Conservation (phyloP, 192 early-diverging fungal genomes). For the Thamnidium elegans region DNA sequence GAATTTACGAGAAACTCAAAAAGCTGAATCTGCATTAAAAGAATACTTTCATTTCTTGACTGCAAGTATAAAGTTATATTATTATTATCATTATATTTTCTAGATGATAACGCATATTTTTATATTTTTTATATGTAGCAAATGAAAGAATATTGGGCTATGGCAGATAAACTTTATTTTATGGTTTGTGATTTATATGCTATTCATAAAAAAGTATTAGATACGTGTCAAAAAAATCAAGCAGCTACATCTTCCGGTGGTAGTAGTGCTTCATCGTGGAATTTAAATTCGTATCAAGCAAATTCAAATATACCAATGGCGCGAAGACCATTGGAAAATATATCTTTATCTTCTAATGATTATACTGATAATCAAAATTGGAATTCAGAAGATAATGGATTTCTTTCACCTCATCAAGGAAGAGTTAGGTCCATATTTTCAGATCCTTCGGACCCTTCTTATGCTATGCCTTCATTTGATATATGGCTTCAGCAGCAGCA, state of each 20-base stretch:
- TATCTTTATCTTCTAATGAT: constrained; percentile 1
- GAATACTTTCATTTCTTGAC: constrained; percentile 32
- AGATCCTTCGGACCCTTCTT: not conserved
- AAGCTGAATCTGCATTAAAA: constrained; percentile 38
- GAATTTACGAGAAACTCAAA: constrained; percentile 33
- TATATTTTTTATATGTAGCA: constrained; percentile 18
- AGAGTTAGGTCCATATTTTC: not conserved
- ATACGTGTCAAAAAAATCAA: not conserved
- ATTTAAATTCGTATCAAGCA: not conserved
- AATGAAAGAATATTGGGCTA: constrained; percentile 48
- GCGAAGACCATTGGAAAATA: not conserved
- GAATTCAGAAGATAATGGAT: not conserved
- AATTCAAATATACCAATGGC: not conserved
- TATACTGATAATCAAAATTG: not conserved
- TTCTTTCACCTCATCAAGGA: not conserved
- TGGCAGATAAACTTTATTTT: constrained; percentile 49
- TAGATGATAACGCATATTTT: not conserved
- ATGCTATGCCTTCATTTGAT: not conserved
- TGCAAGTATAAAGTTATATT: constrained; percentile 1
- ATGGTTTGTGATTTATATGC: constrained; percentile 47
- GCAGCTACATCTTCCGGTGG: no score
- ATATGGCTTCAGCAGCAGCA: not conserved
- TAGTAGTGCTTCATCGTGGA: not conserved
- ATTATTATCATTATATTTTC: not conserved
- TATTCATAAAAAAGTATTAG: constrained; percentile 4